Base-by-base conservation (phyloP, 257 asterid species). In the Vinca minor region DNA sequence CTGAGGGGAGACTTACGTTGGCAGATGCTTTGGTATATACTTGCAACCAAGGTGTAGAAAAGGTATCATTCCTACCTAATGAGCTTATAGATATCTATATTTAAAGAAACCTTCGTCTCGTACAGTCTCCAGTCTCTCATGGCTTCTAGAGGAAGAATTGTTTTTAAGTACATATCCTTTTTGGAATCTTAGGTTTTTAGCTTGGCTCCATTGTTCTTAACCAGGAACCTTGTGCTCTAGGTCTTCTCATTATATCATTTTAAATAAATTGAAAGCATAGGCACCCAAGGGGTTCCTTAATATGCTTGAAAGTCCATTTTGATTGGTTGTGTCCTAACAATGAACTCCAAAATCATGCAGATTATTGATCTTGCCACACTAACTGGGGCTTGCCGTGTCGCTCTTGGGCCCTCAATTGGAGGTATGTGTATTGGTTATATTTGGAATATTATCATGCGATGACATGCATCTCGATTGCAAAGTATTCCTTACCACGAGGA, bases 21-120 rank as follows among this genome's bases (percentile, higher is more conserved):
- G 98, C 98, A 6, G 97, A 93, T 77, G 97, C 98, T 56, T 79
- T 93, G 82, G 84, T 93, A 28, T 93, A 93, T 73, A 92, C 97
- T 70, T 87, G 98, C 74, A 87, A 87, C 77, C 97, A 89, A 84
- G 97, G 99, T 39, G 96, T 74, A 41, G 99, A 87, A 46, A 93
- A 93, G 99, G 97, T 93, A 89, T 75, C 38, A 13, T 61, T 50
- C 15, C 18, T 17, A 18, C 42, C 47, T 54, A 44, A 14, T 25
- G 45, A n/a, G 12, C 8, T 13, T 58, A 36, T 20, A 7, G 38
- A 18, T 21, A 10, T 15, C 52, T 32, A 41, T 23, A 23, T 41
- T 14, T 32, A 31, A 21, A 31, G n/a, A 28, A 34, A 17, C 12
- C 13, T 21, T 32, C 2, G 13, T 14, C 13, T 35, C 15, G 32